Percentiles rank a stretch among this genome's conserved stretches.
These are phyloP conservation scores for Chaetomium globosum DNA, from an alignment of 2,329 filamentous ascomycete genomes.

Conservation along the genomic window DNA sequence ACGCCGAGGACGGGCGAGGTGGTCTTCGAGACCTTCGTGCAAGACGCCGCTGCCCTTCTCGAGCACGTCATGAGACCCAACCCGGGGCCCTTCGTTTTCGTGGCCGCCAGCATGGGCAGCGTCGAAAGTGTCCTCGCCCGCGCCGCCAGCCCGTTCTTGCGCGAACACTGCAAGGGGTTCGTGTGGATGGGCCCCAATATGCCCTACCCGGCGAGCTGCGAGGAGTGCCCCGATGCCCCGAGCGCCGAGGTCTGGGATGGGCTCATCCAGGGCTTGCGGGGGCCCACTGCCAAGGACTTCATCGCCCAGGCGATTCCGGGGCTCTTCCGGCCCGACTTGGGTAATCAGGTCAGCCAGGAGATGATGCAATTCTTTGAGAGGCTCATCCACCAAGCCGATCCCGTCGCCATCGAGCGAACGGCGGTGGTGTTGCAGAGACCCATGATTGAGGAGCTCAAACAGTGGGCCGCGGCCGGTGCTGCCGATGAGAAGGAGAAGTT, in stretches of 20 bases:
- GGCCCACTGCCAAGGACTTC: constrained; percentile 14
- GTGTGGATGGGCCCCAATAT: constrained; percentile 33
- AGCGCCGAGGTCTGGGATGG: constrained; percentile 13
- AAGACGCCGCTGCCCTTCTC: constrained; percentile 27
- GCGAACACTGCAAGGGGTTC: constrained; percentile 28
- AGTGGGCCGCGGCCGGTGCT: not conserved
- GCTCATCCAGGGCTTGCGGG: constrained; percentile 18
- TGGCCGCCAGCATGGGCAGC: constrained; percentile 32
- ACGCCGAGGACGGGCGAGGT: constrained; percentile 21
- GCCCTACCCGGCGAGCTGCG: constrained; percentile 23
- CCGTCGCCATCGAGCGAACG: constrained; percentile 26
- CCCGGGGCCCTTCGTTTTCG: constrained; percentile 27
- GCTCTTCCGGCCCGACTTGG: constrained; percentile 23
- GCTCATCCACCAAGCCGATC: constrained; percentile 28
- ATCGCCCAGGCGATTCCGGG: constrained; percentile 14
- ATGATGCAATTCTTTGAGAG: constrained; percentile 28
- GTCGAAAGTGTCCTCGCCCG: constrained; percentile 26
- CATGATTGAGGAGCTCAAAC: constrained; percentile 20
- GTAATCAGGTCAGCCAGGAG: constrained; percentile 15
- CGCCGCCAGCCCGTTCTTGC: constrained; percentile 11
- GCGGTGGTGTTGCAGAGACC: constrained; percentile 10
- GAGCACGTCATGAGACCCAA: constrained; percentile 11
- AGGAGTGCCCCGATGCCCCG: constrained; percentile 16
- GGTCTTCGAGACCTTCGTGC: constrained; percentile 29
- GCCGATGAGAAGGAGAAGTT: constrained; percentile 6